A percentile compares a stretch with the other conserved stretches of the same genome.
These are phyloP conservation scores for Aspergillus diversus DNA, from an alignment of 495 filamentous ascomycete genomes.

Conservation along the genomic window DNA sequence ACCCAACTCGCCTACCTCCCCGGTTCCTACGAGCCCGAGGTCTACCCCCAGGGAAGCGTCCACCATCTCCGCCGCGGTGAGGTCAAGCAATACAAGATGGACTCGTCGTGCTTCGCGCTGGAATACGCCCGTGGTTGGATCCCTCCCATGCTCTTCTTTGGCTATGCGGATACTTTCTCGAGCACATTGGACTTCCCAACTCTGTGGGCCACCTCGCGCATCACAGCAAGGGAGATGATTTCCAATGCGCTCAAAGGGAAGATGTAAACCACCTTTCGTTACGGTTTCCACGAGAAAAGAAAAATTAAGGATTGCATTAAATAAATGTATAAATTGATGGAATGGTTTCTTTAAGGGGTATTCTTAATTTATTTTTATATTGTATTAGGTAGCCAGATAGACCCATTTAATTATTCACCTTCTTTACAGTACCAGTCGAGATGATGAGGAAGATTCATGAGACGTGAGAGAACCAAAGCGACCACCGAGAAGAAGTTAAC, in stretches of 20 bases:
- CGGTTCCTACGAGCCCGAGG: constrained; percentile 69
- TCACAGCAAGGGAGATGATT: constrained; percentile 76
- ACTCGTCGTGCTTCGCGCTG: constrained; percentile 77
- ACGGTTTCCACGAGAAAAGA: too few species aligned
- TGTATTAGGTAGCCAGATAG: constrained; percentile 12
- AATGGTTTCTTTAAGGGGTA: background rate
- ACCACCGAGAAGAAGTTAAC: too few species aligned
- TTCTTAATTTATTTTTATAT: background rate
- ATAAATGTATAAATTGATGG: background rate
- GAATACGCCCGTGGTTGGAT: constrained; percentile 92
- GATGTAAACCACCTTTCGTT: constrained; percentile 54
- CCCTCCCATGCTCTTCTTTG: constrained; percentile 86
- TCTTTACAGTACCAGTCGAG: too few species aligned
- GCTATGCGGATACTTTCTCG: constrained; percentile 75
- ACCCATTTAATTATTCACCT: too few species aligned
- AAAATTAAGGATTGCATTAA: too few species aligned
- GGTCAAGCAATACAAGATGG: constrained; percentile 87
- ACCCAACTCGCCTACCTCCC: constrained; percentile 73
- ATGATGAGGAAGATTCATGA: too few species aligned
- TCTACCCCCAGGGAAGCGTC: constrained; percentile 74
- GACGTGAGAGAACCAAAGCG: too few species aligned
- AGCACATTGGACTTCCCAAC: constrained; percentile 79
- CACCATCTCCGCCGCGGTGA: constrained; percentile 77
- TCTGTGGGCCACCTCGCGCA: constrained; percentile 71
- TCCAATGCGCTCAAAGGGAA: constrained; percentile 70